Evolutionary conservation across 1,284 basidiomycete species (phyloP).

Genomic region (Boletus sp.): DNA sequence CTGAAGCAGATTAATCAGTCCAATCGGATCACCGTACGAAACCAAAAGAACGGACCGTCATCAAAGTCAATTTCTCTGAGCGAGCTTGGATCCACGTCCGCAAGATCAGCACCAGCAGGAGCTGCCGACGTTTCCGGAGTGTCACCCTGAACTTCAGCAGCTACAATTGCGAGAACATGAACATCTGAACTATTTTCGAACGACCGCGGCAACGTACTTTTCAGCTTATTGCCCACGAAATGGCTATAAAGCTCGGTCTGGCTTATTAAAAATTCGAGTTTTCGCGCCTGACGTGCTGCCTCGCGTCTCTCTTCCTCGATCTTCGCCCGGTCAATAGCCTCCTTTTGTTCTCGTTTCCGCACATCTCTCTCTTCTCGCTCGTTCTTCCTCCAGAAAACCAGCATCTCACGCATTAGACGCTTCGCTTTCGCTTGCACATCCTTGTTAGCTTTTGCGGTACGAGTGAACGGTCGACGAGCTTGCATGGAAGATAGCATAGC

Average conservation of each 20-base stretch:
- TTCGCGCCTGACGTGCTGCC: conserved; percentile 90
- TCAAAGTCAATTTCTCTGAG: conserved; percentile 91
- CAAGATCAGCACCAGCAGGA: conserved; percentile 61
- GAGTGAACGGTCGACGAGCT: conserved; percentile 77
- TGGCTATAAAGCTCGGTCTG: conserved; percentile 99
- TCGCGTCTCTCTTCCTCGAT: conserved; percentile 97
- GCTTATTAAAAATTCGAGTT: conserved; percentile 98
- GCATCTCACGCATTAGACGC: conserved; percentile 89
- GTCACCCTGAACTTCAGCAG: conserved; percentile 86
- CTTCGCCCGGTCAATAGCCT: conserved; percentile 85
- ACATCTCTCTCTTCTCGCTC: conserved; percentile 94
- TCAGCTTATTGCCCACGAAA: conserved; percentile 98
- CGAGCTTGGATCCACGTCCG: conserved; percentile 46
- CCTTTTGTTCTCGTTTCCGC: conserved; percentile 91
- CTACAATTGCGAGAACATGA: conserved; percentile 39
- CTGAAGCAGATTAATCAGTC: conserved; percentile 29
- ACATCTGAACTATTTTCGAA: conserved; percentile 11
- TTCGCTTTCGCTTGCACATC: conserved; percentile 87
- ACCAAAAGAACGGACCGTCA: conserved; percentile 57
- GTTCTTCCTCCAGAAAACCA: conserved; percentile 97
- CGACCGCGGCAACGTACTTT: conserved; percentile 58
- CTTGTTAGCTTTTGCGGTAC: conserved; percentile 81
- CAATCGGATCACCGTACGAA: not conserved
- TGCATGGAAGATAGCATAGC: conserved; percentile 75
- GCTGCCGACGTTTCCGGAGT: conserved; percentile 36